A percentile compares a stretch with the other conserved stretches of the same genome.
phyloP scores from a whole-genome alignment of 1,139 yeast genomes.

The Kodamaea sp. region DNA sequence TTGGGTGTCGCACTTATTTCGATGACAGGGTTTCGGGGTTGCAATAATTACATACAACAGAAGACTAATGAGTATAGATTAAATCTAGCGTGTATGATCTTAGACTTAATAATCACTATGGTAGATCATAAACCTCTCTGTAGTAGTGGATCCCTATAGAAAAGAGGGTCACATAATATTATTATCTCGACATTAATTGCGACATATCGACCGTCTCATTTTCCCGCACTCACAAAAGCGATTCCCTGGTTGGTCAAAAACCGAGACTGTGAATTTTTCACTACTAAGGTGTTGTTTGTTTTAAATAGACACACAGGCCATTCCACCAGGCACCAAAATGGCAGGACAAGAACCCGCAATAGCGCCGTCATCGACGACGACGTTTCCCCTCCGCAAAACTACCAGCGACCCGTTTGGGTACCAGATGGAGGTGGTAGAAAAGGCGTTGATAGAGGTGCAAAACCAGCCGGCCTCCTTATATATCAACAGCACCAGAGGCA shows the following conservation, averaged over 20 bases:
- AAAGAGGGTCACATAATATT: too few species aligned
- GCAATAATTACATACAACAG: too few species aligned
- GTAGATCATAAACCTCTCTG: too few species aligned
- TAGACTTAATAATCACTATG: too few species aligned
- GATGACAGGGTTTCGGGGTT: too few species aligned
- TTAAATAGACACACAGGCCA: background rate
- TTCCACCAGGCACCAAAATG: background rate
- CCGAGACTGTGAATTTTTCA: constrained; percentile 4
- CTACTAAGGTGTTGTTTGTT: constrained; percentile 4
- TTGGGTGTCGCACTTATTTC: too few species aligned
- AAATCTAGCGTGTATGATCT: too few species aligned
- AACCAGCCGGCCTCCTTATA: constrained; percentile 26
- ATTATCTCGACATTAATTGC: too few species aligned
- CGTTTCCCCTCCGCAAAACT: constrained; percentile 27
- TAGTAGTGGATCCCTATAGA: too few species aligned
- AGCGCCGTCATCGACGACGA: background rate
- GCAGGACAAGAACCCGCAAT: background rate
- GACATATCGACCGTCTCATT: too few species aligned
- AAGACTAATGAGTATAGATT: too few species aligned
- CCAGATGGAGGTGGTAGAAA: constrained; percentile 36
- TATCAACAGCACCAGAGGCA: constrained; percentile 6
- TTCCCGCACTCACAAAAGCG: background rate
- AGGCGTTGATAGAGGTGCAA: constrained; percentile 31
- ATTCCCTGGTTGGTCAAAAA: constrained; percentile 8
- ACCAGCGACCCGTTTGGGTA: constrained; percentile 32